A percentile compares a stretch with the other conserved stretches of the same genome.
Conservation (phyloP, 2,329 filamentous ascomycete genomes). For the Aspergillus fischeri region DNA sequence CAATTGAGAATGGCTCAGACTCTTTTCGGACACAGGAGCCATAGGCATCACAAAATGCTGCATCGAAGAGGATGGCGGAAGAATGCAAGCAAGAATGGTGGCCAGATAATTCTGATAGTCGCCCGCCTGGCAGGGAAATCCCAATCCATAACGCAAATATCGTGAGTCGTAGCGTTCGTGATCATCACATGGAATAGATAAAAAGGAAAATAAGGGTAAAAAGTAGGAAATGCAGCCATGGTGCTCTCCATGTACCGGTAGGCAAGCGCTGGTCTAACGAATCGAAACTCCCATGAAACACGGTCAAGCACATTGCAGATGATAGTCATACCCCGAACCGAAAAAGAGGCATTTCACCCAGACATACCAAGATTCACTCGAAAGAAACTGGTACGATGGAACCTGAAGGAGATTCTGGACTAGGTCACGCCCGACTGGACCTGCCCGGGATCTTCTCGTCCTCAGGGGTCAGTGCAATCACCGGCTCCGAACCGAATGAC, state of each 20-base stretch:
- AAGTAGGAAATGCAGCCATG: background rate
- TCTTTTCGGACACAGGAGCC: background rate
- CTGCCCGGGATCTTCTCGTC: slow-evolving; percentile 10
- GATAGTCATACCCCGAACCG: background rate
- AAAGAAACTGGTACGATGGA: background rate
- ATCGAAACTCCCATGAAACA: background rate
- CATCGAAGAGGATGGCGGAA: background rate
- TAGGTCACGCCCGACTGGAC: background rate
- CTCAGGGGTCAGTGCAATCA: slow-evolving; percentile 12
- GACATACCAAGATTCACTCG: background rate
- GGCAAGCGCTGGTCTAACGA: background rate
- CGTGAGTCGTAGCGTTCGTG: slow-evolving; percentile 19
- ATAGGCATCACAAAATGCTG: background rate
- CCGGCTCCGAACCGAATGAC: slow-evolving; percentile 16
- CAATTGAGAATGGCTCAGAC: background rate
- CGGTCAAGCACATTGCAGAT: background rate
- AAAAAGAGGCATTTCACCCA: background rate
- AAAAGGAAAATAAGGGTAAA: background rate
- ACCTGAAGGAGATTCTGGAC: background rate
- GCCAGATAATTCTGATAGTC: too few species aligned
- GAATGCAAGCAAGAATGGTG: too few species aligned
- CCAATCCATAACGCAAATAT: slow-evolving; percentile 3
- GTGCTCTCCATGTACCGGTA: background rate
- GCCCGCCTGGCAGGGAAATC: background rate
- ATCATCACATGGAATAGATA: slow-evolving; percentile 11